These are phyloP conservation scores for Sporothrix schenckii DNA, from an alignment of 2,329 filamentous ascomycete genomes.

Conservation along the genomic window DNA sequence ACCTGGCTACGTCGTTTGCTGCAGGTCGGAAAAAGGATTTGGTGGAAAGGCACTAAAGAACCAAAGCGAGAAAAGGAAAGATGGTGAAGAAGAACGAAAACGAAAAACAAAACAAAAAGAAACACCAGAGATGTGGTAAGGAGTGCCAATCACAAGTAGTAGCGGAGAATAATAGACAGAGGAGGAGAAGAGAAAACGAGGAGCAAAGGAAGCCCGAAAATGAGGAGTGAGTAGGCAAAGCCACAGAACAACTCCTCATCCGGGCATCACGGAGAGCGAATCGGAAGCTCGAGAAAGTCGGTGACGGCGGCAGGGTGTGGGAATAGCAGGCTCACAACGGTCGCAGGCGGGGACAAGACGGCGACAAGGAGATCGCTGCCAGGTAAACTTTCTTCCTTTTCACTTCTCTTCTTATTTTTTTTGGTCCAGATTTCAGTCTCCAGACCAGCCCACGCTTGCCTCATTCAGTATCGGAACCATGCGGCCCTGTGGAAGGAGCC, in stretches of 20 bases:
- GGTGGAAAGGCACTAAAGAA: background rate
- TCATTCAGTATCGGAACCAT: conserved; percentile 4
- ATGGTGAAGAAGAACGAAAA: no score
- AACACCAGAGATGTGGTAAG: background rate
- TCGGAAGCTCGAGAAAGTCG: conserved; percentile 15
- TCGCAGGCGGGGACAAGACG: background rate
- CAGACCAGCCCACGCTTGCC: background rate
- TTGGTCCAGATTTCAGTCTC: background rate
- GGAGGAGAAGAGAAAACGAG: no score
- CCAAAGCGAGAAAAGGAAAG: no score
- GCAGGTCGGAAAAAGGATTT: background rate
- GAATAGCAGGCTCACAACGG: background rate
- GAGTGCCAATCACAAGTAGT: no score
- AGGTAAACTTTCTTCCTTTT: background rate
- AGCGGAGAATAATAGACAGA: no score
- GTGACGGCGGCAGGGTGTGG: conserved; percentile 11
- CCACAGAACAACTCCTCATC: background rate
- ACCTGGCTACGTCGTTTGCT: conserved; percentile 18
- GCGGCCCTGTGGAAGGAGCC: conserved; percentile 15
- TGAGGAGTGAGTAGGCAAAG: background rate
- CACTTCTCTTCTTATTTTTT: background rate
- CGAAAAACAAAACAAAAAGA: background rate
- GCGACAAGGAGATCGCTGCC: background rate
- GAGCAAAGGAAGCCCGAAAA: no score
- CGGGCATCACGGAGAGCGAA: background rate